Conservation (phyloP, 495 filamentous ascomycete species). For the Achaetomiella virescens region DNA sequence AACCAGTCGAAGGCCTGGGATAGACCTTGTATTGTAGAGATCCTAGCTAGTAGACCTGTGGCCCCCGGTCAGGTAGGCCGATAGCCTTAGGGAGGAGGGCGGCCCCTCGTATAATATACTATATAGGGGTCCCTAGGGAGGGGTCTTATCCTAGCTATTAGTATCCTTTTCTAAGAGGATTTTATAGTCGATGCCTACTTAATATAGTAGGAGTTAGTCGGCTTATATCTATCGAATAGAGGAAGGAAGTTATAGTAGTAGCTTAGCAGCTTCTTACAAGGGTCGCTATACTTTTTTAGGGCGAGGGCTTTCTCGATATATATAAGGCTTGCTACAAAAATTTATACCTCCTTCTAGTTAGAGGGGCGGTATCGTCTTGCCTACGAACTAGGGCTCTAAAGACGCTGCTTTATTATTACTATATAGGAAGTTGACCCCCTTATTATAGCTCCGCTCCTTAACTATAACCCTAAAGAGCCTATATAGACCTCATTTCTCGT, state of each 20-base stretch:
- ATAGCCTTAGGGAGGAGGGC: too few species aligned
- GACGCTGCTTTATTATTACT: too few species aligned
- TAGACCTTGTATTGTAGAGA: too few species aligned
- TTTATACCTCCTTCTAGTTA: too few species aligned
- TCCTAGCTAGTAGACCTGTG: too few species aligned
- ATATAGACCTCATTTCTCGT: too few species aligned
- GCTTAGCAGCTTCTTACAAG: background rate
- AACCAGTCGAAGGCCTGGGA: too few species aligned
- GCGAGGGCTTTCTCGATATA: background rate
- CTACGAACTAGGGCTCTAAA: too few species aligned
- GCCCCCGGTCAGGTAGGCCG: too few species aligned
- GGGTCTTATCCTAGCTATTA: background rate
- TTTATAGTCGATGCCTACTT: background rate
- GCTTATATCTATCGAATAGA: background rate
- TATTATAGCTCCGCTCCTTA: too few species aligned
- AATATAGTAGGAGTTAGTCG: background rate
- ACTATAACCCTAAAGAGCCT: too few species aligned
- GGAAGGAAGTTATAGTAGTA: background rate
- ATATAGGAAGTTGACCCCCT: too few species aligned
- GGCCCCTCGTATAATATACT: slow-evolving; percentile 21
- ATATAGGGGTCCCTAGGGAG: slow-evolving; percentile 12
- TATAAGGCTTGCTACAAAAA: background rate
- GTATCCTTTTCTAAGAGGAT: background rate
- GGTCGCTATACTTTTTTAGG: background rate
- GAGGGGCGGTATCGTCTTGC: background rate